These are phyloP conservation scores for Ambrosia hybrid DNA, from an alignment of 140 eudicot genomes.

Conservation along the genomic window DNA sequence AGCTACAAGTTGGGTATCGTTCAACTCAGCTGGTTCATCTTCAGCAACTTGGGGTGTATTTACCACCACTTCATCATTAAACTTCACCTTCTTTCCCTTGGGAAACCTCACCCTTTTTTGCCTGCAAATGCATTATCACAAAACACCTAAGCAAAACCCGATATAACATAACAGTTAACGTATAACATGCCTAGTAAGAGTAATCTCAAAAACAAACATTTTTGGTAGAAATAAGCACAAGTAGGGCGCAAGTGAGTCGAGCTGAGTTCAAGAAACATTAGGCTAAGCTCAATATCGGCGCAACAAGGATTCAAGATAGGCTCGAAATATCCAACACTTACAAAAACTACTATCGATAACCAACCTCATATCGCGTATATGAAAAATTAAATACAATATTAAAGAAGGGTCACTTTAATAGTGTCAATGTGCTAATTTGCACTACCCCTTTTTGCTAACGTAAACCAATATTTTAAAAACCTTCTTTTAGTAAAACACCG, in stretches of 20 bases:
- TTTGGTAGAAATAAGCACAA: neutral
- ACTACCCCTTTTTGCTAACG: too few species aligned
- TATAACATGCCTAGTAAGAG: slow-evolving; percentile 10
- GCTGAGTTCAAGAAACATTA: neutral
- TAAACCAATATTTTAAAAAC: too few species aligned
- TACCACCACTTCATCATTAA: slow-evolving; percentile 45
- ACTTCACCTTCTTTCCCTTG: slow-evolving; percentile 85
- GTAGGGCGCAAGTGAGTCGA: neutral
- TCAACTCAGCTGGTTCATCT: slow-evolving; percentile 33
- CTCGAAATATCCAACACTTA: neutral
- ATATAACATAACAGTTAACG: neutral
- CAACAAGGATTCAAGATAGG: neutral
- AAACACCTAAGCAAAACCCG: slow-evolving; percentile 10
- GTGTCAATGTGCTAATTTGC: too few species aligned
- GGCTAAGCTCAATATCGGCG: neutral
- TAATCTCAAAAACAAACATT: slow-evolving; percentile 10
- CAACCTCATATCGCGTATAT: neutral
- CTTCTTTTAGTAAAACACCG: too few species aligned
- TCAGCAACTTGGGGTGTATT: slow-evolving; percentile 29
- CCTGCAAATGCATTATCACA: slow-evolving; percentile 38
- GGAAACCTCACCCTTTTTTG: slow-evolving; percentile 90
- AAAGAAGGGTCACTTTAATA: too few species aligned
- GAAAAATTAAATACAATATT: too few species aligned
- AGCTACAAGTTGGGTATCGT: slow-evolving; percentile 54
- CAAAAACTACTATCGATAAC: neutral